Base-by-base conservation (phyloP, 352 stramenopile species). In the Phytopythium kandeliae region DNA sequence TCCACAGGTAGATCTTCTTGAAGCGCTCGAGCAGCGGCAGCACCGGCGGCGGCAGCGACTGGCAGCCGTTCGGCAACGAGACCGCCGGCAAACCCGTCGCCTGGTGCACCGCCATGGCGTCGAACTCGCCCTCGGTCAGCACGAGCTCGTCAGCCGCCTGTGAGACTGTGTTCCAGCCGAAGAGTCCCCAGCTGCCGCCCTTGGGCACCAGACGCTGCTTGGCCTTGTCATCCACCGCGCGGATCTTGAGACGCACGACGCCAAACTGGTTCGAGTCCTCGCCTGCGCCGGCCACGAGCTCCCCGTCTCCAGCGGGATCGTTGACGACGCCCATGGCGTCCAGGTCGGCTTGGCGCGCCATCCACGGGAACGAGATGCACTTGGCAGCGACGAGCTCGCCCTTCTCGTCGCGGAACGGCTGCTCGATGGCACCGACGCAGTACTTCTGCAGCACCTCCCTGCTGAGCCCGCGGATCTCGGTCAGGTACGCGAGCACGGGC, bases 121-220 rank as follows among this genome's bases (percentile, higher is more conserved):
- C 93, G 51, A 97, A 98, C 66, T 99, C 96, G 26, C 96, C 96
- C 69, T 99, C 96, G 0, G 97, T 99, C 26, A 99, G 57, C 28
- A 99, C 92, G 31, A 99, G 72, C 63, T 96, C 75, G 2, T 86
- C 85, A 0, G 82, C 85, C 35, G 91, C 58, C 11, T 72, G 56
- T 16, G 89, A 81, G 24, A 99, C 78, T 0, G 95, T 98, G 69
- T 99, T 98, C 86, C 93, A 98, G n/a, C 97, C 97, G 74, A 99
- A 99, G 21, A 99, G 77, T 1, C 97, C 97, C 87, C 95, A 99
- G 51, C 91, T 96, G 28, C 96, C 96, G 24, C 96, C 96, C 15
- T 95, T 86, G 2, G 90, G 90, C 4, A 96, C 74, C 43, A 96
- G 65, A 2, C 86, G 78, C 62, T 95, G 83, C 60, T 95, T 85